A percentile compares a stretch with the other conserved stretches of the same genome.
Evolutionary conservation across 768 basidiomycete genomes (phyloP).

Genomic region (Naematelia aurantialba): DNA sequence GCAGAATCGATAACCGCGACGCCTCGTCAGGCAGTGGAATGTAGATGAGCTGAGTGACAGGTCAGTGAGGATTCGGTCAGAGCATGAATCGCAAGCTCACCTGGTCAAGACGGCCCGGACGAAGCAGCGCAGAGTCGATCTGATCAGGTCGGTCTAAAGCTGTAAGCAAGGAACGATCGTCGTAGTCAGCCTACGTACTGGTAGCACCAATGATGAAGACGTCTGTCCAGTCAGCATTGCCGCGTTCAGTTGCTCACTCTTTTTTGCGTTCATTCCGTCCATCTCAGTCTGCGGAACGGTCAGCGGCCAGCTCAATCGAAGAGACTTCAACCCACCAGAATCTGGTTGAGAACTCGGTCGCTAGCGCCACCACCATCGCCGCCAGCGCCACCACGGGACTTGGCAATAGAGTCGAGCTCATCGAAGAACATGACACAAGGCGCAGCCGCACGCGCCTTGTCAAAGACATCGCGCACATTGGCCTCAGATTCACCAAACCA

Average conservation of each 20-base stretch:
- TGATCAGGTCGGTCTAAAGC: conserved; percentile 78
- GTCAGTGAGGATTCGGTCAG: conserved; percentile 1
- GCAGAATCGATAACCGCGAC: conserved; percentile 85
- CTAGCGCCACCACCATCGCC: conserved; percentile 91
- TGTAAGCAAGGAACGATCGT: conserved; percentile 62
- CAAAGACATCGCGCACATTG: conserved; percentile 98
- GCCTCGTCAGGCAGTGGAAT: conserved; percentile 95
- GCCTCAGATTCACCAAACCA: conserved; percentile 99
- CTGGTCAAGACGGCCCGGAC: conserved; percentile 93
- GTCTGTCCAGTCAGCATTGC: conserved; percentile 53
- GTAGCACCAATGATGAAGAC: conserved; percentile 96
- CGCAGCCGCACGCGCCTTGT: conserved; percentile 98
- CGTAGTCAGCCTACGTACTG: conserved; percentile 69
- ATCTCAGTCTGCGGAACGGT: conserved; percentile 66
- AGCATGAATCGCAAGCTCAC: conserved; percentile 11
- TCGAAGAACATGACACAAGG: conserved; percentile 99
- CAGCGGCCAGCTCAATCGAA: neutral
- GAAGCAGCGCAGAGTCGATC: conserved; percentile 95
- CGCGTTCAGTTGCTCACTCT: conserved; percentile 48
- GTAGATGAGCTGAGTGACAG: conserved; percentile 88
- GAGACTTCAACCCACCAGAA: conserved; percentile 33
- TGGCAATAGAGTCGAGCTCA: conserved; percentile 97
- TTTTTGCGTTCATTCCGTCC: conserved; percentile 82
- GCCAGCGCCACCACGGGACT: conserved; percentile 76
- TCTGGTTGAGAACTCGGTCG: conserved; percentile 86